Evolutionary conservation across 306 rosid species (phyloP).

Genomic region (Parietaria judaica): DNA sequence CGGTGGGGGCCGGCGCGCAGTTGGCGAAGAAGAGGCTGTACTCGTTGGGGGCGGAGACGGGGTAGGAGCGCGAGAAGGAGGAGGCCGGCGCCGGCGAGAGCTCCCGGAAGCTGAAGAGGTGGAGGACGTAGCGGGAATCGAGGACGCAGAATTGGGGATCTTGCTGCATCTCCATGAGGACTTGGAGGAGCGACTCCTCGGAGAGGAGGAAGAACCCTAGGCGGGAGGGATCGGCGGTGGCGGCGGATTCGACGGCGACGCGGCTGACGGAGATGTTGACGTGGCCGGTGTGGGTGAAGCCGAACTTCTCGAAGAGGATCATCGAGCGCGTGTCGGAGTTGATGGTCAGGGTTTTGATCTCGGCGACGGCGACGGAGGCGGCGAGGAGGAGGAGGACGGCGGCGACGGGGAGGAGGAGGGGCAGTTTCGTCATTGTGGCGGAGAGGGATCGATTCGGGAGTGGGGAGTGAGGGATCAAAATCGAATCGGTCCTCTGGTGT

Average conservation of each 20-base stretch:
- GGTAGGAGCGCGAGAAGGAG: slow-evolving; percentile 37
- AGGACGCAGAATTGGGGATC: slow-evolving; percentile 67
- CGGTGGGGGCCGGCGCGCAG: slow-evolving; percentile 50
- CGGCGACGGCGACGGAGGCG: slow-evolving; percentile 40
- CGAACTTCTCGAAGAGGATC: slow-evolving; percentile 85
- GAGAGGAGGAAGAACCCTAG: slow-evolving; percentile 84
- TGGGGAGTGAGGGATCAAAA: neutral
- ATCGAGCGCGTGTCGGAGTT: slow-evolving; percentile 56
- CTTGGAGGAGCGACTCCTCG: slow-evolving; percentile 74
- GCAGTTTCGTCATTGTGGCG: slow-evolving; percentile 30
- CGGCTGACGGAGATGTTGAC: slow-evolving; percentile 41
- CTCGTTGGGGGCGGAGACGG: slow-evolving; percentile 55
- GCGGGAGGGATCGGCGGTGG: slow-evolving; percentile 32
- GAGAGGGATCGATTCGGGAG: neutral
- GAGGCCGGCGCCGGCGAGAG: slow-evolving; percentile 76
- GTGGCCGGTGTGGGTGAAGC: slow-evolving; percentile 76
- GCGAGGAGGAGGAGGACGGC: slow-evolving; percentile 21
- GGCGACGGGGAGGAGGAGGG: slow-evolving; percentile 13
- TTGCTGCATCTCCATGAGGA: slow-evolving; percentile 73
- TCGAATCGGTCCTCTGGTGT: too few relatives aligned
- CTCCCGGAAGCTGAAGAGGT: slow-evolving; percentile 47
- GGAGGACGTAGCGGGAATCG: slow-evolving; percentile 39
- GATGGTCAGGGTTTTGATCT: slow-evolving; percentile 68
- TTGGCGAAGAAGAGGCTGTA: slow-evolving; percentile 74
- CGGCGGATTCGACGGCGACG: slow-evolving; percentile 33